phyloP scores from a whole-genome alignment of 164 flowering plant genomes.

The Nelumbo lutea region DNA sequence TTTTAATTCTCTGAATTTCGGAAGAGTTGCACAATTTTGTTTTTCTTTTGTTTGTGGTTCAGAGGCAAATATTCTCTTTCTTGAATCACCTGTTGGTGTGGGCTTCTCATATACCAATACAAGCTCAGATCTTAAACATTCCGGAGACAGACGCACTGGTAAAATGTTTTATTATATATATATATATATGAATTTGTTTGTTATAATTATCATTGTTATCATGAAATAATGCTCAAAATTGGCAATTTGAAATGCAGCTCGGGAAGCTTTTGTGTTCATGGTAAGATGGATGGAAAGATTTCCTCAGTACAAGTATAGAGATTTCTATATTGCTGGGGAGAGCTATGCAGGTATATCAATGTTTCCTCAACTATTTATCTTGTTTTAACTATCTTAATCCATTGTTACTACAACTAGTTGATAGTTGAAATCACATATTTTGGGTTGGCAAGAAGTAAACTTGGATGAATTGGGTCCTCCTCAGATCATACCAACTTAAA shows the following conservation, averaged over 20 bases:
- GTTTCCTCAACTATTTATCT: too few relatives aligned
- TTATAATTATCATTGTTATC: background rate
- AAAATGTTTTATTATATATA: background rate
- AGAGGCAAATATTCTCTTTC: constrained; percentile 84
- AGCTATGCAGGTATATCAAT: constrained; percentile 72
- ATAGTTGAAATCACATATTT: too few relatives aligned
- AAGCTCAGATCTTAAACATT: constrained; percentile 51
- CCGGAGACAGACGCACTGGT: constrained; percentile 83
- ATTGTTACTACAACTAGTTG: too few relatives aligned
- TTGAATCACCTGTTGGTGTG: constrained; percentile 93
- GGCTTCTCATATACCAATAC: constrained; percentile 88
- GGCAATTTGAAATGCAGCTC: constrained; percentile 38
- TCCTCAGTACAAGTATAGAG: constrained; percentile 72
- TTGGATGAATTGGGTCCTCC: too few relatives aligned
- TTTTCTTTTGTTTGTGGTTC: constrained; percentile 7
- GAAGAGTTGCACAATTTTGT: too few relatives aligned
- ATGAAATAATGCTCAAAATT: background rate
- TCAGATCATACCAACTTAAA: too few relatives aligned
- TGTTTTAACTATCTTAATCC: too few relatives aligned
- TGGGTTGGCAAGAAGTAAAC: too few relatives aligned
- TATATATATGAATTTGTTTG: background rate
- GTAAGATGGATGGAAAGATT: constrained; percentile 71
- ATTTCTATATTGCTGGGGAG: constrained; percentile 83
- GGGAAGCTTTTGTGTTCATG: constrained; percentile 63
- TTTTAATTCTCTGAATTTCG: background rate